Percentiles rank a stretch among this genome's conserved stretches.
Conservation (phyloP, 768 basidiomycete species). For the Clavaria fumosa region DNA sequence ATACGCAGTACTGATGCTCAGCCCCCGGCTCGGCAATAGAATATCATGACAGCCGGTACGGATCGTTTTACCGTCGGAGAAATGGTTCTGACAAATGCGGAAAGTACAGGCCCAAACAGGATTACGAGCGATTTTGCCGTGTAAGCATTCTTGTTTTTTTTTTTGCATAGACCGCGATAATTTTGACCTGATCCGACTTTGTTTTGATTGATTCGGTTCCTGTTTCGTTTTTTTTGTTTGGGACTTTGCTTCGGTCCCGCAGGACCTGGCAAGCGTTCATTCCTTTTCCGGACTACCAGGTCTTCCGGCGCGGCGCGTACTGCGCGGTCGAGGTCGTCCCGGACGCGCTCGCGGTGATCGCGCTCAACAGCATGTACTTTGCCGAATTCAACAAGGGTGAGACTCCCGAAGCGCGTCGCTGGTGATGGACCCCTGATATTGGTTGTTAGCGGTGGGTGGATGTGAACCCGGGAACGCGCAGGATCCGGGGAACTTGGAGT, state of each 20-base stretch:
- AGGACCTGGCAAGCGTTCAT: constrained; percentile 77
- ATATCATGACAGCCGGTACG: constrained; percentile 50
- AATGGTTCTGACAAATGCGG: constrained; percentile 4
- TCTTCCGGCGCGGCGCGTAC: constrained; percentile 82
- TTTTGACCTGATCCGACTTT: constrained; percentile 9
- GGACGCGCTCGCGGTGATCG: constrained; percentile 58
- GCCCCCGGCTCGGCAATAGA: too few relatives aligned
- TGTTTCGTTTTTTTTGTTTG: too few relatives aligned
- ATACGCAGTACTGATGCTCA: too few relatives aligned
- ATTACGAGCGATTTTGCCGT: constrained; percentile 53
- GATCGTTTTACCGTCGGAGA: background rate
- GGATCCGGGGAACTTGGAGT: constrained; percentile 79
- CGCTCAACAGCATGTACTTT: constrained; percentile 83
- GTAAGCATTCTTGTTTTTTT: constrained; percentile 29
- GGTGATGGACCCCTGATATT: constrained; percentile 8
- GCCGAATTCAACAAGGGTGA: constrained; percentile 79
- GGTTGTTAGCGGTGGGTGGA: constrained; percentile 52
- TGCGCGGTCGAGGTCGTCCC: constrained; percentile 70
- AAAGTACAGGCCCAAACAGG: constrained; percentile 41
- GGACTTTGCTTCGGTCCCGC: too few relatives aligned
- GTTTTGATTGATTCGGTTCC: too few relatives aligned
- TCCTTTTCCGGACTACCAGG: constrained; percentile 61
- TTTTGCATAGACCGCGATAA: constrained; percentile 6
- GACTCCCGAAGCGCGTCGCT: constrained; percentile 9
- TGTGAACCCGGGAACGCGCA: constrained; percentile 44